A percentile compares a stretch with the other conserved stretches of the same genome.
Evolutionary conservation across 1,284 basidiomycete genomes (phyloP).

Genomic region (Sporisorium graminicola): DNA sequence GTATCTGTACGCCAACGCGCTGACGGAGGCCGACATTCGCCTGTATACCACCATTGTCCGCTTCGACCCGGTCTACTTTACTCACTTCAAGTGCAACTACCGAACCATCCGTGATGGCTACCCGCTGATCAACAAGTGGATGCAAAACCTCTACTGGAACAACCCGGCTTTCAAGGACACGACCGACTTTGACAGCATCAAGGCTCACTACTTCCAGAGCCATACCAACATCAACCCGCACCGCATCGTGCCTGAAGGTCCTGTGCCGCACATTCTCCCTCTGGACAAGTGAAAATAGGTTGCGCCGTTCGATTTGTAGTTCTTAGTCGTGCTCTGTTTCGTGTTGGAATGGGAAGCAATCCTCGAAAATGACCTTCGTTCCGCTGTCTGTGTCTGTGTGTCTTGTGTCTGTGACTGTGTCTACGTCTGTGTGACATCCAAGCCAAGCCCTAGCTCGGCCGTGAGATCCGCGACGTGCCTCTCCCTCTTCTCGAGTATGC

Average conservation of each 20-base stretch:
- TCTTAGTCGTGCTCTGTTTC: background rate
- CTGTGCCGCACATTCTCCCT: constrained; percentile 60
- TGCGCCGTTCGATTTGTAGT: background rate
- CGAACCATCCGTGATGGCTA: constrained; percentile 60
- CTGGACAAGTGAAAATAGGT: constrained; percentile 47
- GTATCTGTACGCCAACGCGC: constrained; percentile 82
- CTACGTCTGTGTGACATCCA: constrained; percentile 5
- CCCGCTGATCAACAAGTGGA: constrained; percentile 72
- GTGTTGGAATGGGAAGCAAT: background rate
- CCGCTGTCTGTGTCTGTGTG: background rate
- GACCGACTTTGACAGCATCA: constrained; percentile 80
- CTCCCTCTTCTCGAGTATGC: constrained; percentile 78
- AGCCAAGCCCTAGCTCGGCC: constrained; percentile 25
- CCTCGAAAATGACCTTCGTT: no score
- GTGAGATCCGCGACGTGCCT: constrained; percentile 71
- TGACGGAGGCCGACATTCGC: constrained; percentile 89
- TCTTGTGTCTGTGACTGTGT: background rate
- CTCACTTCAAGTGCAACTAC: constrained; percentile 92
- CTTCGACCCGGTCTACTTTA: constrained; percentile 84
- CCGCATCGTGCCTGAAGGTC: constrained; percentile 63
- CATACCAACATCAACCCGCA: constrained; percentile 66
- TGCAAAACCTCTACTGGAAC: constrained; percentile 92
- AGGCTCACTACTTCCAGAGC: constrained; percentile 70
- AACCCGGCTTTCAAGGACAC: constrained; percentile 85
- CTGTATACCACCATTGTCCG: constrained; percentile 90